A percentile compares a stretch with the other conserved stretches of the same genome.
Conservation (phyloP, 495 filamentous ascomycete species). For the Daldinia loculata region DNA sequence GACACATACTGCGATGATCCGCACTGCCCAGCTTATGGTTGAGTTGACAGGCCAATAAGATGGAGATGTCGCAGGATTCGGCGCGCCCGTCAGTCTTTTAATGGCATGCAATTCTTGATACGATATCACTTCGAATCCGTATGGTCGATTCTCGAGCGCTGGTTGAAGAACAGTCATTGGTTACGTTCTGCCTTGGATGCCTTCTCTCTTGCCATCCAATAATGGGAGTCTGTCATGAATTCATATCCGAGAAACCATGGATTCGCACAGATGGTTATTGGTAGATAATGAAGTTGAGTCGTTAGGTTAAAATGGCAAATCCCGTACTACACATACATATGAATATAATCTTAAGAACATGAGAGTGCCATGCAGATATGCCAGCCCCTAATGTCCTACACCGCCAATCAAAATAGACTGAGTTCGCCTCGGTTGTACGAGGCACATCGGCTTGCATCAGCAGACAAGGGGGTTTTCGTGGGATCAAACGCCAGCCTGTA, state of each 20-base stretch:
- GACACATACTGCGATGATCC: conserved; percentile 36
- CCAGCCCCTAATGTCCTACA: not conserved
- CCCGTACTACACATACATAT: not conserved
- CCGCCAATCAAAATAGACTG: not conserved
- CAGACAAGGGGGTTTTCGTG: not conserved
- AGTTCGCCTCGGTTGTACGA: not conserved
- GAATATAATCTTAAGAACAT: not conserved
- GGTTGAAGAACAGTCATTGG: not conserved
- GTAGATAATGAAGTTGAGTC: not conserved
- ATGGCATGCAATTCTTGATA: not conserved
- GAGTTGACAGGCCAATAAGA: not conserved
- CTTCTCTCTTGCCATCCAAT: not conserved
- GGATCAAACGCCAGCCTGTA: not conserved
- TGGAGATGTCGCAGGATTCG: conserved; percentile 4
- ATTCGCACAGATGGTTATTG: not conserved
- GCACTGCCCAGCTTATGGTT: conserved; percentile 36
- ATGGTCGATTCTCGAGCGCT: conserved; percentile 10
- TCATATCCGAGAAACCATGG: too few relatives aligned
- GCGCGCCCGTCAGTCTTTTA: conserved; percentile 1
- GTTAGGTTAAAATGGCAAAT: not conserved
- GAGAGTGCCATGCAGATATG: not conserved
- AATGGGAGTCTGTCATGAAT: not conserved
- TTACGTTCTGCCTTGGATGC: not conserved
- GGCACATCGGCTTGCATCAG: not conserved
- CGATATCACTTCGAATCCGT: not conserved